Conservation (phyloP, 768 basidiomycete species). For the Pholiota microspora region DNA sequence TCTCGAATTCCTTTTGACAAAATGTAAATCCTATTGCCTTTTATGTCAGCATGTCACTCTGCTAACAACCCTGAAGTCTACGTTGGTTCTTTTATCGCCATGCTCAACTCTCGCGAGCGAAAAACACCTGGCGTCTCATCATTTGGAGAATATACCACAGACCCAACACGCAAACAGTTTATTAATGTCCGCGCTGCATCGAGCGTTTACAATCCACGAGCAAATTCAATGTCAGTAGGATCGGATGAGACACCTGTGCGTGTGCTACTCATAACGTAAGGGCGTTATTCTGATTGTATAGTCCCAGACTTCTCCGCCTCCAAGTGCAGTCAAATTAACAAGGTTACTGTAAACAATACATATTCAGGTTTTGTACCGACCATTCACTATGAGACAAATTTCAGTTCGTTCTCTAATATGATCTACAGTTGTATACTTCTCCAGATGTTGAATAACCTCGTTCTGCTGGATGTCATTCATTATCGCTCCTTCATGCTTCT, state of each 20-base stretch:
- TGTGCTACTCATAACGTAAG: neutral
- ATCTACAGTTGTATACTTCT: too few species aligned
- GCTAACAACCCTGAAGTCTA: slow-evolving; percentile 33
- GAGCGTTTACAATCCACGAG: neutral
- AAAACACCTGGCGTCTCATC: neutral
- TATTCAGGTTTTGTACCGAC: too few species aligned
- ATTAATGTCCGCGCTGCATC: neutral
- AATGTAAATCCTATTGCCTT: slow-evolving; percentile 1
- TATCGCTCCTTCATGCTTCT: too few species aligned
- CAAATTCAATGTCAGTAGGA: neutral
- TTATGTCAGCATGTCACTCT: neutral
- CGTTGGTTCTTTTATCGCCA: slow-evolving; percentile 43
- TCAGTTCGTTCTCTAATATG: too few species aligned
- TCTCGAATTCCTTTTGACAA: slow-evolving; percentile 13
- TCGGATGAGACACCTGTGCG: neutral
- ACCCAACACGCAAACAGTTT: neutral
- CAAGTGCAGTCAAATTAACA: neutral
- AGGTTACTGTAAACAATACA: too few species aligned
- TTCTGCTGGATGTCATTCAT: too few species aligned
- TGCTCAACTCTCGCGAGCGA: slow-evolving; percentile 43
- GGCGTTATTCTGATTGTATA: neutral
- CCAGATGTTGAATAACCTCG: too few species aligned
- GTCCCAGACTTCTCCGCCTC: neutral
- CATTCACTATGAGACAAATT: too few species aligned
- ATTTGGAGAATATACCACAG: neutral